Percentiles rank a stretch among this genome's conserved stretches.
These are phyloP conservation scores for Musa itinerans DNA, from an alignment of 176 grass and related monocot genomes.

Conservation along the genomic window DNA sequence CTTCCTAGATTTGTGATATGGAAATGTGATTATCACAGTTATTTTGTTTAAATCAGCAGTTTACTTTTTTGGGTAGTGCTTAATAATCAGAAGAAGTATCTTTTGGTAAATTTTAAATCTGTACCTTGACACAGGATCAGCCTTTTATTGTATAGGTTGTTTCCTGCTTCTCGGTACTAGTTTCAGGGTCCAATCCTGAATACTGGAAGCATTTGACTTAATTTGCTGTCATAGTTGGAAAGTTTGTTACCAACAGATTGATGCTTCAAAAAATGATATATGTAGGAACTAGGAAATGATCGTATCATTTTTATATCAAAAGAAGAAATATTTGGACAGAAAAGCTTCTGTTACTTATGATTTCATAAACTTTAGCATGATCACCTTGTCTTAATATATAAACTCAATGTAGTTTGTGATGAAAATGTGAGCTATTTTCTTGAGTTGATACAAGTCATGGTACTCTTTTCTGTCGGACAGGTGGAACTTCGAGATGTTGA, in stretches of 20 bases:
- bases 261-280: background rate
- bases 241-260: background rate
- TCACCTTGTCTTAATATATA: background rate
- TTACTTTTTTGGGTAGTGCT: too few relatives aligned
- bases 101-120: too few relatives aligned
- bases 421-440: background rate
- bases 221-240: background rate
- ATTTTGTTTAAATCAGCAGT: too few relatives aligned
- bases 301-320: background rate
- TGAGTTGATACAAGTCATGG: background rate
- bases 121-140: too few relatives aligned
- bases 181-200: background rate
- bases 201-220: background rate
- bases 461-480: slow-evolving; percentile 27
- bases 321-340: background rate
- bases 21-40: too few relatives aligned
- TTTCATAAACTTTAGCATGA: background rate
- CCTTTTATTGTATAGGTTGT: too few relatives aligned
- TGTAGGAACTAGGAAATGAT: background rate
- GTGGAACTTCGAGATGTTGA: slow-evolving; percentile 94
- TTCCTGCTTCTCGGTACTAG: background rate
- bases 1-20: too few relatives aligned
- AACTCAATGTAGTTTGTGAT: background rate
- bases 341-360: background rate
- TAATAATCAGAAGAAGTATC: too few relatives aligned